Evolutionary conservation across 805 yeast species (phyloP), one percentile per base, ranked within the genome.

Genomic region (Saturnispora besseyi): DNA sequence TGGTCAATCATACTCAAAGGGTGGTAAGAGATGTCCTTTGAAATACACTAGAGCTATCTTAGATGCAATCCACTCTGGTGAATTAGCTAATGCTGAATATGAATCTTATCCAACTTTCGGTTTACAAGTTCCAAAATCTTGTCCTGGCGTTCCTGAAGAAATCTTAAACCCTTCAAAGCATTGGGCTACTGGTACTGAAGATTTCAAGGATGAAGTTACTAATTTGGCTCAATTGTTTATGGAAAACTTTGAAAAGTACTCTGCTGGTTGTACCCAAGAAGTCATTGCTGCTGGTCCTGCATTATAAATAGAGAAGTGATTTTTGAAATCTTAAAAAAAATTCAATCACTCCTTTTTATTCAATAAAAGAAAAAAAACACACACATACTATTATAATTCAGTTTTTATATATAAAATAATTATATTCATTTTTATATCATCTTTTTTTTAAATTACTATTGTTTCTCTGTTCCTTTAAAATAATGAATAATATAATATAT

Each of bases 11-110:
- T 95, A 87, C 58, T 75, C 87, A 50, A 78, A 81, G 67, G 98
- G 97, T 61, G 99, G 98, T 67, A 84, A 87, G 76, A 84, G 99
- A 75, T 91, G 98, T 74, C 91, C 98, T 53, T 80, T 91, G 71
- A 91, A 91, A 72, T 91, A 88, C 81, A 91, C 99, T 54, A 85
- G 99, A 75, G 95, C 96, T 52, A 90, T 91, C 56, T 76, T 91
- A 66, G 96, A 91, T 68, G 82, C 96, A 40, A 89, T 91, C 62
- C 98, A 91, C 73, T 79, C 88, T 58, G 99, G 98, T 56, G 82
- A 84, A 58, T 79, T 91, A 62, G 79, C 79, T 55, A 73, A 87
- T 60, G 90, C 75, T 56, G 87, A 83, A 63, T 91, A 75, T 70
- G 97, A 90, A 74, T 75, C 75, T 46, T 83, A 86, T 72, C 95